phyloP scores from a whole-genome alignment of 805 yeast genomes.

The Cyberlindnera misumaiensis region DNA sequence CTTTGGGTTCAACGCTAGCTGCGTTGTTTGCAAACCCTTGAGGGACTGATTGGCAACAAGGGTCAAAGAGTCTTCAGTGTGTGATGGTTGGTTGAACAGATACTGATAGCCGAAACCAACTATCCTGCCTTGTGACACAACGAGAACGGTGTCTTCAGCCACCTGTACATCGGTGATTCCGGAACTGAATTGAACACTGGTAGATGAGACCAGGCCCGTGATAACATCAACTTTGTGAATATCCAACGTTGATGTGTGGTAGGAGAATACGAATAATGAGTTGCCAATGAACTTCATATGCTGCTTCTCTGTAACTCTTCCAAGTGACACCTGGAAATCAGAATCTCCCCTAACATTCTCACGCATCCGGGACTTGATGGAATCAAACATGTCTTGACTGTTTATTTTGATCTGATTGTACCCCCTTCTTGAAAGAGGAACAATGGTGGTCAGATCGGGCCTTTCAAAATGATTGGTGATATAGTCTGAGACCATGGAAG shows the following conservation, averaged over 20 bases:
- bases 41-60: not conserved
- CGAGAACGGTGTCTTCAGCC: not conserved
- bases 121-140: not conserved
- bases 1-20: conserved; percentile 24
- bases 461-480: conserved; percentile 21
- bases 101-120: not conserved
- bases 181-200: conserved; percentile 1
- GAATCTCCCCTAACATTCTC: conserved; percentile 1
- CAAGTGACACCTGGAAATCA: conserved; percentile 8
- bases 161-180: conserved; percentile 4
- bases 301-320: conserved; percentile 13
- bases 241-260: conserved; percentile 8
- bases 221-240: conserved; percentile 10
- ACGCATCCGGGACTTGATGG: conserved; percentile 10
- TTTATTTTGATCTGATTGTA: conserved; percentile 19
- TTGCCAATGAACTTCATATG: conserved; percentile 8
- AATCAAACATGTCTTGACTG: conserved; percentile 16
- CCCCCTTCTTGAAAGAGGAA: conserved; percentile 18
- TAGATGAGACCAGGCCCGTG: not conserved
- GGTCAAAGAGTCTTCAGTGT: not conserved
- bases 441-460: conserved; percentile 15
- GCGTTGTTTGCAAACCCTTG: not conserved
- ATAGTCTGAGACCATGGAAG: conserved; percentile 23
- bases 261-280: conserved; percentile 6
- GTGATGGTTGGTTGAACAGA: not conserved